Evolutionary conservation across 108 stramenopile genomes (phyloP).

Genomic region (Conticribra guillardii): DNA sequence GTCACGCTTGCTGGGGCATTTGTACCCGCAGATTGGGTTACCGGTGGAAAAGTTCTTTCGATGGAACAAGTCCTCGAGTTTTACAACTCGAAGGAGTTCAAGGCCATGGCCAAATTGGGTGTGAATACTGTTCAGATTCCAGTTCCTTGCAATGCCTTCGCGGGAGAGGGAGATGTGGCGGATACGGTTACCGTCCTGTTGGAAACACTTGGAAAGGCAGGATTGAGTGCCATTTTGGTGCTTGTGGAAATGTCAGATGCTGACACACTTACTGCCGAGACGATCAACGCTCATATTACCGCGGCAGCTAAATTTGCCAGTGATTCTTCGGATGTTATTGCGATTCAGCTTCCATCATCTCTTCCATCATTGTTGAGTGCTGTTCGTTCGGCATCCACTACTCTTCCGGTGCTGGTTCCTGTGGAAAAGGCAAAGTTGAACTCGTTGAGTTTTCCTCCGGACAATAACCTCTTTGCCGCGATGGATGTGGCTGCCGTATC

Average conservation of each 20-base stretch:
- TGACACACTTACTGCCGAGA: not conserved
- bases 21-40: slow-evolving; percentile 56
- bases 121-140: slow-evolving; percentile 78
- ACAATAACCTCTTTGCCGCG: slow-evolving; percentile 51
- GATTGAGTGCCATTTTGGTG: slow-evolving; percentile 53
- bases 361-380: slow-evolving; percentile 28
- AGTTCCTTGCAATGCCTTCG: slow-evolving; percentile 54
- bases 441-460: slow-evolving; percentile 21
- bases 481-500: slow-evolving; percentile 49
- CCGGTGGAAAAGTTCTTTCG: slow-evolving; percentile 47
- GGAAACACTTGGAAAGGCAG: slow-evolving; percentile 33
- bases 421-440: slow-evolving; percentile 50
- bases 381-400: slow-evolving; percentile 35
- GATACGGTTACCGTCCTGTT: slow-evolving; percentile 19
- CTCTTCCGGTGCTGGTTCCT: slow-evolving; percentile 52
- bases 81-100: slow-evolving; percentile 61
- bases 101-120: slow-evolving; percentile 61
- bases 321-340: slow-evolving; percentile 34
- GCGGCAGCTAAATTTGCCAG: slow-evolving; percentile 59
- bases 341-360: slow-evolving; percentile 53
- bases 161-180: slow-evolving; percentile 9
- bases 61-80: slow-evolving; percentile 50
- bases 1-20: slow-evolving; percentile 76
- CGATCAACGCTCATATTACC: slow-evolving; percentile 40
- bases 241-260: slow-evolving; percentile 12